These are phyloP conservation scores for Gnomoniopsis smithogilvyi DNA, from an alignment of 2,329 filamentous ascomycete species.

Conservation along the genomic window DNA sequence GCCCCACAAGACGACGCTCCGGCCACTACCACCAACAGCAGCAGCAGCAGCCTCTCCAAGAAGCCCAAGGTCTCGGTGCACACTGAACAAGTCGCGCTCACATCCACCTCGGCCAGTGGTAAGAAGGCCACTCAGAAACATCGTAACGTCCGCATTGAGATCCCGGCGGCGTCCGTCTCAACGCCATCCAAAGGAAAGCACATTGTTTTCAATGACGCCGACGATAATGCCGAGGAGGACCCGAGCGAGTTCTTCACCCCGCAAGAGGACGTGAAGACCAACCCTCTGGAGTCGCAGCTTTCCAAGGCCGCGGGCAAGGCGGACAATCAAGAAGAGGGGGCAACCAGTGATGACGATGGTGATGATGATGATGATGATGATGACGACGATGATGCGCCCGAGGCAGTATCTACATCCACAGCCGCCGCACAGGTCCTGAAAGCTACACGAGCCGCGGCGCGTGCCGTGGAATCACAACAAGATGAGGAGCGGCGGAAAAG, in stretches of 20 bases:
- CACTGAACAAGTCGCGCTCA: conserved; percentile 15
- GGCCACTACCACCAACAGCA: not conserved
- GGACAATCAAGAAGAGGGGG: conserved; percentile 22
- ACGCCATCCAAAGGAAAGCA: conserved; percentile 24
- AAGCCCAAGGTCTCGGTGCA: conserved; percentile 24
- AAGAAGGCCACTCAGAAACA: conserved; percentile 14
- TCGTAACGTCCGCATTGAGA: conserved; percentile 19
- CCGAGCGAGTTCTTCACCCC: conserved; percentile 29
- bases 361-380: conserved; percentile 40
- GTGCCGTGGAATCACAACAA: conserved; percentile 48
- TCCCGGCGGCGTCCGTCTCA: conserved; percentile 2
- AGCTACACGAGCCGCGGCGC: conserved; percentile 43
- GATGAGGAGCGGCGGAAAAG: conserved; percentile 52
- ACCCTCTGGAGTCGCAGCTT: conserved; percentile 22
- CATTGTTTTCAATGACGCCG: conserved; percentile 28
- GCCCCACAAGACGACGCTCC: not conserved
- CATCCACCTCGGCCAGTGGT: conserved; percentile 15
- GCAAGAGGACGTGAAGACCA: conserved; percentile 23
- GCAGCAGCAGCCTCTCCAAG: not conserved
- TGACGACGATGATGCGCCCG: conserved; percentile 54
- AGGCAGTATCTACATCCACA: conserved; percentile 53
- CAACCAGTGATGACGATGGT: conserved; percentile 36
- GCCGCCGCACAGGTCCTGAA: conserved; percentile 45
- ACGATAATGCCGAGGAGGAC: conserved; percentile 19
- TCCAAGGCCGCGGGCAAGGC: conserved; percentile 14